Percentiles rank a stretch among this genome's conserved stretches.
These are phyloP conservation scores for Penicillium sp. DNA, from an alignment of 2,329 filamentous ascomycete genomes.

Conservation along the genomic window DNA sequence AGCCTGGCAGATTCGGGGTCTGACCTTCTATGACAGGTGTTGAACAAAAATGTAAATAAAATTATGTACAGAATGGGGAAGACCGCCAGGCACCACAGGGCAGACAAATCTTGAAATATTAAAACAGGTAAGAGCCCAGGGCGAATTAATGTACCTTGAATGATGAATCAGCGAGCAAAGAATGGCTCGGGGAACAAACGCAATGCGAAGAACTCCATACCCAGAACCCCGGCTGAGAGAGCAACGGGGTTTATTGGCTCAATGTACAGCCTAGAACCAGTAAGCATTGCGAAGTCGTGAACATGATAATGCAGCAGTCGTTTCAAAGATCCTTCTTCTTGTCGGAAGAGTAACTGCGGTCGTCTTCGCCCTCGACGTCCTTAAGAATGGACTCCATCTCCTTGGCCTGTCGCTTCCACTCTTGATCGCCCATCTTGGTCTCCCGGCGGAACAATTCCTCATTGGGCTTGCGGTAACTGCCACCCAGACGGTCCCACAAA, in stretches of 20 bases:
- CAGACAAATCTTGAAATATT: conserved; percentile 13
- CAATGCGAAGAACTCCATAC: not conserved
- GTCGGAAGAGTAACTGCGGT: conserved; percentile 41
- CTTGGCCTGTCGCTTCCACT: conserved; percentile 73
- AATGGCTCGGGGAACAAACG: not conserved
- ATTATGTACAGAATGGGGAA: conserved; percentile 21
- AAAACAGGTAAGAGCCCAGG: conserved; percentile 15
- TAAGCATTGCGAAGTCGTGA: conserved; percentile 3
- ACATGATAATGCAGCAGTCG: not conserved
- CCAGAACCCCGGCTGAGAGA: not conserved
- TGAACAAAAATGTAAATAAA: not conserved
- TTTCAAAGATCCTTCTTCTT: conserved; percentile 37
- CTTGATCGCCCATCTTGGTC: conserved; percentile 74
- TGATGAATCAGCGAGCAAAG: conserved; percentile 2
- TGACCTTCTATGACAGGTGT: conserved; percentile 1
- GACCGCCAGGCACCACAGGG: not conserved
- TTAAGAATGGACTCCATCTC: conserved; percentile 73
- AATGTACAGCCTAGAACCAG: conserved; percentile 2
- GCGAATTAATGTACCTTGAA: conserved; percentile 21
- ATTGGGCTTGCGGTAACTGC: conserved; percentile 82
- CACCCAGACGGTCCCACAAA: conserved; percentile 82
- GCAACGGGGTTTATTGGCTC: not conserved
- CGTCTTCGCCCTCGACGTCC: conserved; percentile 63
- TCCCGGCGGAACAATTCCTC: conserved; percentile 79
- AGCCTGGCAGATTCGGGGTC: conserved; percentile 17